These are phyloP conservation scores for Penicillium cataractarum DNA, from an alignment of 495 filamentous ascomycete species.

Conservation along the genomic window DNA sequence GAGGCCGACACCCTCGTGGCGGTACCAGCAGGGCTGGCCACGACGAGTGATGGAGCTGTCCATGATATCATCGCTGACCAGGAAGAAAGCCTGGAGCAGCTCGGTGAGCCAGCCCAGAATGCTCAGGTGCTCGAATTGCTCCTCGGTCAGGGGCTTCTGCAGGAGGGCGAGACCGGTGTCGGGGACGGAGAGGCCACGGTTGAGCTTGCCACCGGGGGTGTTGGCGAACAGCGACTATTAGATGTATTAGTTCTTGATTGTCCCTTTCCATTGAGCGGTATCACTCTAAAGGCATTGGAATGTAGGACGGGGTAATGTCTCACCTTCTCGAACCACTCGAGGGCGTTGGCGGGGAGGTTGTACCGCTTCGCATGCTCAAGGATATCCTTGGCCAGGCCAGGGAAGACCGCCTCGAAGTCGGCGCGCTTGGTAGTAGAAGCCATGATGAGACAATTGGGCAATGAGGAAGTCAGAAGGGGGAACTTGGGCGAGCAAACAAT, in stretches of 20 bases:
- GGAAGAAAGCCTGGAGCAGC: constrained; percentile 97
- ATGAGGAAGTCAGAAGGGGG: neutral
- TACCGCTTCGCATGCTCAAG: constrained; percentile 74
- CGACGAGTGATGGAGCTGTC: constrained; percentile 91
- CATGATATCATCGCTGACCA: constrained; percentile 99
- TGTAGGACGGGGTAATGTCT: constrained; percentile 13
- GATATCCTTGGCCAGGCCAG: constrained; percentile 75
- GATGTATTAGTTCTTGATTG: neutral
- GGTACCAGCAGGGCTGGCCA: constrained; percentile 95
- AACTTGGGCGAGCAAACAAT: constrained; percentile 5
- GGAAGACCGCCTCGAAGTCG: constrained; percentile 90
- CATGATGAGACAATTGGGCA: constrained; percentile 48
- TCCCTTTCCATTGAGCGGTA: neutral
- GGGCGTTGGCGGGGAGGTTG: constrained; percentile 76
- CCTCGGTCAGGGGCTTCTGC: constrained; percentile 66
- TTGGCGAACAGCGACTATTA: constrained; percentile 78
- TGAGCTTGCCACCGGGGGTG: constrained; percentile 92
- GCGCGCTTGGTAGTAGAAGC: constrained; percentile 68
- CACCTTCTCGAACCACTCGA: constrained; percentile 89
- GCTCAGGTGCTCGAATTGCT: constrained; percentile 83
- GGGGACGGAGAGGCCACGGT: constrained; percentile 96
- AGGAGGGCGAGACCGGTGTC: constrained; percentile 85
- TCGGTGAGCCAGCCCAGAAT: constrained; percentile 96
- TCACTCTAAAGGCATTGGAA: neutral
- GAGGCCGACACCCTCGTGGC: constrained; percentile 81